Evolutionary conservation across 805 yeast species (phyloP), one percentile per base, ranked within the genome.

Genomic region (Candida boleticola): DNA sequence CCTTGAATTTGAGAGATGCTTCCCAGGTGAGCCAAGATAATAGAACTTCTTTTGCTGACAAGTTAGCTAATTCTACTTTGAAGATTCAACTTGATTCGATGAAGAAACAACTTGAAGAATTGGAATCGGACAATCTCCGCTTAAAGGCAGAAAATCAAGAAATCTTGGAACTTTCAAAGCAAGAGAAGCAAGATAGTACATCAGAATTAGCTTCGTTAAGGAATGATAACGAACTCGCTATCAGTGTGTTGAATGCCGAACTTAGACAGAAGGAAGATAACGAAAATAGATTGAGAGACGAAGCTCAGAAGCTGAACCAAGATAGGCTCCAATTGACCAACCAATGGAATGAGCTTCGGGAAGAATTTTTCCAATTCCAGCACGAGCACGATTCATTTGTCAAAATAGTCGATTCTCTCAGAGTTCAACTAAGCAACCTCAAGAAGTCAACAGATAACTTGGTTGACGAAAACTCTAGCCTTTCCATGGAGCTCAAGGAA

Each of bases 51-150:
- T 17, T 18, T 17, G 9, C 14, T 33, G 33, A 25, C 5, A 30
- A 16, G 20, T 22, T 14, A 4, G 18, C 27, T 31, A 7, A n/a
- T 31, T 16, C 35, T 31, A 16, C 9, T 4, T n/a, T 14, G 17
- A 25, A 42, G 22, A 29, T 36, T 29, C 45, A 44, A 27, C 40
- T 46, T 9, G 29, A 27, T 10, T 30, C 40, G 17, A 39, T 46
- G 31, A 48, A 45, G 46, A 42, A 41, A 31, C 42, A 40, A 4
- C n/a, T 51, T 14, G 37, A 36, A 13, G 49, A 46, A 5, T 42
- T 47, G 33, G 40, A 50, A 36, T 4, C 22, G 3, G 52, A 54
- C 25, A 46, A 43, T 33, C 37, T 39, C 2, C 42, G 39, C 20
- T 42, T 53, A 37, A 52, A 51, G 39, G 27, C 38, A 21, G 37